Percentiles rank a stretch among this genome's conserved stretches.
Evolutionary conservation across 768 basidiomycete genomes (phyloP).

Genomic region (Lepiota venenata): DNA sequence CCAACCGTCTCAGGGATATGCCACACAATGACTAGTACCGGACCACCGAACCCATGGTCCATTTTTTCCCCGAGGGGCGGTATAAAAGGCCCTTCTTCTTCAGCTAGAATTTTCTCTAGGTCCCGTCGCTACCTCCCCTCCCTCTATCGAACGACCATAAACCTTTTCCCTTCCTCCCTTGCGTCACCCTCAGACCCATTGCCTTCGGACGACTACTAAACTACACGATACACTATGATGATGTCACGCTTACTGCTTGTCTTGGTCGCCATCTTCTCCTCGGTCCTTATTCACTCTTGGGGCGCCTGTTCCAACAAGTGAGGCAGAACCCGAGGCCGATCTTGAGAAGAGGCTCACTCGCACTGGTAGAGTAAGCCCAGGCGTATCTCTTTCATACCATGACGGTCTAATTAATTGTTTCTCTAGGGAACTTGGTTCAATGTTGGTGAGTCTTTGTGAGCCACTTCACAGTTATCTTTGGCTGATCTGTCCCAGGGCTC

Average conservation of each 20-base stretch:
- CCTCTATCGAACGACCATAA: not conserved
- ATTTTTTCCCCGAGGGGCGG: not conserved
- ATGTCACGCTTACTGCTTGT: conserved; percentile 36
- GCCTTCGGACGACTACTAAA: conserved; percentile 6
- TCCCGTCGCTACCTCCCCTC: conserved; percentile 9
- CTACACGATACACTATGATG: conserved; percentile 12
- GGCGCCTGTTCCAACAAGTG: conserved; percentile 39
- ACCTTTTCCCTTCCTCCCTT: not conserved
- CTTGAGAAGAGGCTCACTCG: conserved; percentile 53
- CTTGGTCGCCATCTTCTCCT: conserved; percentile 27
- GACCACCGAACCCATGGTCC: not conserved
- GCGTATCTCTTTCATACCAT: not conserved
- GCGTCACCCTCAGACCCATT: conserved; percentile 2
- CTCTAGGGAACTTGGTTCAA: conserved; percentile 67
- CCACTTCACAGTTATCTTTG: conserved; percentile 5
- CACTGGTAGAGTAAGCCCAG: conserved; percentile 49
- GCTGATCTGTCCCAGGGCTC: conserved; percentile 25
- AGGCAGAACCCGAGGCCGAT: conserved; percentile 21
- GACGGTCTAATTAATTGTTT: conserved; percentile 7
- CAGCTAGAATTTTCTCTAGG: not conserved
- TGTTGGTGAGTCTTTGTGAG: conserved; percentile 31
- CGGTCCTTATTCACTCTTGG: conserved; percentile 40
- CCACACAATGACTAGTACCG: conserved; percentile 1
- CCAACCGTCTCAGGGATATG: not conserved
- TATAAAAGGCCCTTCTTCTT: not conserved